These are phyloP conservation scores for Xylaria sp. DNA, from an alignment of 2,329 filamentous ascomycete species.

Conservation along the genomic window DNA sequence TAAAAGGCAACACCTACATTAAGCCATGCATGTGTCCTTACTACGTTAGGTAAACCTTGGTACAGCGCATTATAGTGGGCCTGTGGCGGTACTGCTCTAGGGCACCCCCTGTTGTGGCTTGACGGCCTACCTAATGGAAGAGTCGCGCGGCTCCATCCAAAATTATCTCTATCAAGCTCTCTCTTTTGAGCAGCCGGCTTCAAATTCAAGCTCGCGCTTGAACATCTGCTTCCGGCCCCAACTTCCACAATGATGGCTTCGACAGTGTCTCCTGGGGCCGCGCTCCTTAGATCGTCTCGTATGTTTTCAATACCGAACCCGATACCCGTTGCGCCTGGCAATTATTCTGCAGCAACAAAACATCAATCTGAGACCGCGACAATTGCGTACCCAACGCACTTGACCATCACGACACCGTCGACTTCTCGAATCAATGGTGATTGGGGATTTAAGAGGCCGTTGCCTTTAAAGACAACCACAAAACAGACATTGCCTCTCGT, in stretches of 20 bases:
- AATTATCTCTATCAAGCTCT: conserved; percentile 29
- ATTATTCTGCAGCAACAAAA: conserved; percentile 58
- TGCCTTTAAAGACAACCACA: conserved; percentile 80
- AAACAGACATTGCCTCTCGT: conserved; percentile 79
- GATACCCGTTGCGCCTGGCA: conserved; percentile 69
- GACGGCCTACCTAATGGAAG: too few species aligned
- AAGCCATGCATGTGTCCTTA: background rate
- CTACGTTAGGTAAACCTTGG: too few species aligned
- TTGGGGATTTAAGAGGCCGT: conserved; percentile 89
- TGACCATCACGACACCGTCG: conserved; percentile 81
- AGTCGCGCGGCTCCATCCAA: conserved; percentile 27
- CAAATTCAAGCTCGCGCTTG: conserved; percentile 16
- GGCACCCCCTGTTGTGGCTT: conserved; percentile 20
- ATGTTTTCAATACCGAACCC: conserved; percentile 87
- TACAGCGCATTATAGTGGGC: background rate
- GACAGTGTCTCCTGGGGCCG: conserved; percentile 68
- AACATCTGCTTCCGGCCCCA: conserved; percentile 33
- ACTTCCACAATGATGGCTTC: conserved; percentile 43
- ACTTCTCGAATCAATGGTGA: conserved; percentile 81
- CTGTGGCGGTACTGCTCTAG: background rate
- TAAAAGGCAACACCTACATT: background rate
- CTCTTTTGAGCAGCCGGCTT: conserved; percentile 5
- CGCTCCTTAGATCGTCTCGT: conserved; percentile 84
- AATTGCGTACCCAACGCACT: conserved; percentile 79
- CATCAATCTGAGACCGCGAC: conserved; percentile 76